Percentiles rank a stretch among this genome's conserved stretches.
phyloP scores from a whole-genome alignment of 148 eudicot species.

The Fagopyrum esculentum region DNA sequence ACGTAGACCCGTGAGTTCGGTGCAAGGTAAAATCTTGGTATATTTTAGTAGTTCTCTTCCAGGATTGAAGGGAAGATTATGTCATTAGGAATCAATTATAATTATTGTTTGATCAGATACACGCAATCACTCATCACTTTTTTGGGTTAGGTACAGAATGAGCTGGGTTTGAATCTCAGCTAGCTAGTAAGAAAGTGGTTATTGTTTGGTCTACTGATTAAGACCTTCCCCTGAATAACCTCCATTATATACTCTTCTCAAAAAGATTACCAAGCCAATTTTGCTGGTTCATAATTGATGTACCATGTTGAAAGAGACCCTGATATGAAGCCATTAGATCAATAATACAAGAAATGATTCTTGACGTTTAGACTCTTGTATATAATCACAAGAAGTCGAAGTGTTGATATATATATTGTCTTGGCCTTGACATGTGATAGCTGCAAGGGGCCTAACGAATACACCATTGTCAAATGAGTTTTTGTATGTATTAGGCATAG shows the following conservation, averaged over 20 bases:
- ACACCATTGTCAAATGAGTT: not conserved
- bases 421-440: not conserved
- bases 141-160: not conserved
- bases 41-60: not conserved
- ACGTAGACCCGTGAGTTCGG: not conserved
- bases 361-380: not conserved
- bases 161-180: not conserved
- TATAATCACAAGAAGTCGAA: not conserved
- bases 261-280: no score
- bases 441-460: not conserved
- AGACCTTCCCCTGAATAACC: not conserved
- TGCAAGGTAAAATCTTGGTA: not conserved
- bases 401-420: not conserved
- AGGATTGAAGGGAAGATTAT: not conserved
- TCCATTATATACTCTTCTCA: not conserved
- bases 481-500: not conserved
- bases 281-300: no score
- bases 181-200: not conserved
- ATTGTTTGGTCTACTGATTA: conserved; percentile 2
- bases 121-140: not conserved
- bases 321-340: not conserved
- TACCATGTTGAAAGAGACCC: not conserved
- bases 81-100: not conserved
- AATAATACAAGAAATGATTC: not conserved
- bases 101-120: not conserved